Evolutionary conservation across 2,329 filamentous ascomycete species (phyloP).

Genomic region (Dryadomyces sulphureus): DNA sequence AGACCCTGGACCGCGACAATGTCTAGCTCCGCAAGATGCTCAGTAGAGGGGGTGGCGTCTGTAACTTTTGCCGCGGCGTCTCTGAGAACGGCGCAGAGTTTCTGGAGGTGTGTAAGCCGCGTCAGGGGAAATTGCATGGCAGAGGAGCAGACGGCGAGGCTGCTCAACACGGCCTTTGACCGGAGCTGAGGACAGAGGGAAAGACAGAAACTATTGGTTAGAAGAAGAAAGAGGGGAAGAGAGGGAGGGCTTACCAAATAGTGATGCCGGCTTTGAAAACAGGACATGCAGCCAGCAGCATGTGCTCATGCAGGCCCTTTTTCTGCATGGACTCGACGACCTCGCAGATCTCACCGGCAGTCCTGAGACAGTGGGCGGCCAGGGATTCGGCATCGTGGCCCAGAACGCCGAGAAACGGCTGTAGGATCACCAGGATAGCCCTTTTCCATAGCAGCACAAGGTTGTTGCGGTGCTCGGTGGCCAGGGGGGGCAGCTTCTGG

Average conservation of each 20-base stretch:
- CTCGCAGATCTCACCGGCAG: constrained; percentile 25
- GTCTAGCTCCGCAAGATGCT: constrained; percentile 1
- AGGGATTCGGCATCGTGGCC: constrained; percentile 20
- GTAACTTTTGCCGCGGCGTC: constrained; percentile 10
- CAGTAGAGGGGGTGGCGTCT: neutral
- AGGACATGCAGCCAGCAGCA: constrained; percentile 25
- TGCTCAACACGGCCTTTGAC: constrained; percentile 29
- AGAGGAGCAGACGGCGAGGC: constrained; percentile 31
- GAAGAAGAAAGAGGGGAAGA: neutral
- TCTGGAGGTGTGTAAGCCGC: constrained; percentile 28
- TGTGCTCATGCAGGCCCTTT: constrained; percentile 23
- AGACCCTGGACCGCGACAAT: constrained; percentile 6
- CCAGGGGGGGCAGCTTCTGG: neutral
- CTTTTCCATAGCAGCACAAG: constrained; percentile 33
- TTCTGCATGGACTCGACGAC: constrained; percentile 25
- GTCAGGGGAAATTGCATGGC: constrained; percentile 33
- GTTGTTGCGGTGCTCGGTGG: constrained; percentile 16
- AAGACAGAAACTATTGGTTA: constrained; percentile 17
- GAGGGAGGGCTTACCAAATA: constrained; percentile 11
- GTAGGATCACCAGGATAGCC: constrained; percentile 32
- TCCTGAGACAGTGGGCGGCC: constrained; percentile 25
- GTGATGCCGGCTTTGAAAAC: constrained; percentile 27
- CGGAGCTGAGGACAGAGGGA: constrained; percentile 27
- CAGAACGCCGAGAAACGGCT: constrained; percentile 32
- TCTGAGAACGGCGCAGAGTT: constrained; percentile 31